phyloP scores from a whole-genome alignment of 441 rosid genomes.

The Pelargonium citronellum region DNA sequence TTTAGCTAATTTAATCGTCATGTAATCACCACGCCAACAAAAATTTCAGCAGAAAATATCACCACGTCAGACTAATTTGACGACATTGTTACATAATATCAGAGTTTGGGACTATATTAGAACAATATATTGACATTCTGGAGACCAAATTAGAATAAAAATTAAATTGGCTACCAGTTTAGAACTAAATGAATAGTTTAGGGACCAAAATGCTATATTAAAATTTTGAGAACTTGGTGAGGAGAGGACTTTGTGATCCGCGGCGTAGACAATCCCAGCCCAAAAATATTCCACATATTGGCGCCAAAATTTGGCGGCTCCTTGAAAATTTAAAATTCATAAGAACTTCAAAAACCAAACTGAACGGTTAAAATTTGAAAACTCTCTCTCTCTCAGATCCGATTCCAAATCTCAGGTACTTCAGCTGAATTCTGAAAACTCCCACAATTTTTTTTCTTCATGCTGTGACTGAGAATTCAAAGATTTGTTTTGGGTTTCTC shows the following conservation, averaged over 20 bases:
- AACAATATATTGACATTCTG: too few species aligned
- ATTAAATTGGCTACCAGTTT: too few species aligned
- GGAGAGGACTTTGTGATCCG: not conserved
- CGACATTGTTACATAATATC: too few species aligned
- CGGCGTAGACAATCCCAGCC: not conserved
- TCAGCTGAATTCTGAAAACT: not conserved
- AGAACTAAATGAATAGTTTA: too few species aligned
- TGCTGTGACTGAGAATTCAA: not conserved
- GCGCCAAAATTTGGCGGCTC: constrained; percentile 1
- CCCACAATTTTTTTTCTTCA: not conserved
- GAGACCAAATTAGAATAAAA: too few species aligned
- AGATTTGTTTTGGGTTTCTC: not conserved
- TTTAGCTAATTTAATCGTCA: too few species aligned
- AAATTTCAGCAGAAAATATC: too few species aligned
- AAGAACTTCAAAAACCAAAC: not conserved
- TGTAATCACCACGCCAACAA: too few species aligned
- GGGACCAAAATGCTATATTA: too few species aligned
- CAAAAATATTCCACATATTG: not conserved
- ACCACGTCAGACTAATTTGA: too few species aligned
- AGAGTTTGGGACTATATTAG: too few species aligned
- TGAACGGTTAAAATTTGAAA: not conserved
- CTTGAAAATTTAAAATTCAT: not conserved
- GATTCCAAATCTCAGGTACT: constrained; percentile 1
- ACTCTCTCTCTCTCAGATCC: constrained; percentile 3
- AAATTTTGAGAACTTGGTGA: too few species aligned